Evolutionary conservation across 2,329 filamentous ascomycete species (phyloP).

Genomic region (Colletotrichum zoysiae): DNA sequence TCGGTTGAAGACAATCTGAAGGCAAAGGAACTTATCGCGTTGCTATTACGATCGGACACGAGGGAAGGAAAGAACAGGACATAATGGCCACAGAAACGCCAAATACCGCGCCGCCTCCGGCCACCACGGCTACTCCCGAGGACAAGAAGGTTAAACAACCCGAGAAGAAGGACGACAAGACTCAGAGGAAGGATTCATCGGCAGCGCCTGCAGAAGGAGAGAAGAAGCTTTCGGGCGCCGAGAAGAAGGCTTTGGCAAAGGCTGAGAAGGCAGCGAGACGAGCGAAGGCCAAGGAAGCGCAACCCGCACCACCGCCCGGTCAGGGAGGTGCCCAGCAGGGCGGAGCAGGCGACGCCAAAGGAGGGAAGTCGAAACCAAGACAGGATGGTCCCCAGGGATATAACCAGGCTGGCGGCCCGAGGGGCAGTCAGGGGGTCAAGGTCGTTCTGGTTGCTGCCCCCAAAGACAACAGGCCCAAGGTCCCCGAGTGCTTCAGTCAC

Average conservation of each 20-base stretch:
- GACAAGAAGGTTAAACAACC: constrained; percentile 34
- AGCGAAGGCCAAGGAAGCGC: constrained; percentile 75
- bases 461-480: constrained; percentile 70
- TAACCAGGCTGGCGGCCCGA: constrained; percentile 45
- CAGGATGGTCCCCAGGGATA: constrained; percentile 55
- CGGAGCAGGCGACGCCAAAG: constrained; percentile 59
- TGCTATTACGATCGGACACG: neutral
- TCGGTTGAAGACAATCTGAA: neutral
- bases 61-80: constrained; percentile 2
- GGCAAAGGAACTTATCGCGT: neutral
- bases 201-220: constrained; percentile 47
- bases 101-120: constrained; percentile 25
- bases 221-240: constrained; percentile 77
- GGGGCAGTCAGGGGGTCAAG: constrained; percentile 52
- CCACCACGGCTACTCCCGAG: constrained; percentile 4
- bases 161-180: constrained; percentile 31
- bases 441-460: constrained; percentile 53
- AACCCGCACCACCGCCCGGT: constrained; percentile 55
- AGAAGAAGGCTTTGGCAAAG: constrained; percentile 89
- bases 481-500: constrained; percentile 84
- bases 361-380: constrained; percentile 61
- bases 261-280: constrained; percentile 91
- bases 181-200: constrained; percentile 20
- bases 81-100: constrained; percentile 40
- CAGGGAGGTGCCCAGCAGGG: constrained; percentile 52